Evolutionary conservation across 371 early-diverging fungal species (phyloP).

Genomic region (Apophysomyces ossiformis): DNA sequence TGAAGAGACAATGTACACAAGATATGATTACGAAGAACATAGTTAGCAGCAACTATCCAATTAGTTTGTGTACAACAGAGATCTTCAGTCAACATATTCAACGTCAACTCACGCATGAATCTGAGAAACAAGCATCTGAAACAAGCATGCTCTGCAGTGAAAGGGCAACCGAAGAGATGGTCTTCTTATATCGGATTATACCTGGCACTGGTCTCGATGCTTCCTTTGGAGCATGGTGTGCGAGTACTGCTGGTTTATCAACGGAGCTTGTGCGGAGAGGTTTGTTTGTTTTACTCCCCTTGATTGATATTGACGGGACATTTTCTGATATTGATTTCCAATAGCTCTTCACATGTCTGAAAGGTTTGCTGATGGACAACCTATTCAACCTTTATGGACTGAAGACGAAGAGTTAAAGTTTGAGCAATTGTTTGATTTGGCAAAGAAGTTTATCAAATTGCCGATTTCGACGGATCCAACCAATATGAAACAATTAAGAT

Average conservation of each 20-base stretch:
- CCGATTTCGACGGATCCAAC: background rate
- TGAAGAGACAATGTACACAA: slow-evolving; percentile 8
- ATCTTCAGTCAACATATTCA: slow-evolving; percentile 22
- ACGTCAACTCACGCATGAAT: slow-evolving; percentile 2
- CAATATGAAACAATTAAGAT: background rate
- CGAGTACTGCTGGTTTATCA: slow-evolving; percentile 59
- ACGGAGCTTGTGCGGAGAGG: slow-evolving; percentile 51
- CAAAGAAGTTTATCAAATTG: background rate
- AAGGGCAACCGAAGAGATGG: slow-evolving; percentile 33
- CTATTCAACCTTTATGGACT: background rate
- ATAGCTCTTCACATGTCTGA: background rate
- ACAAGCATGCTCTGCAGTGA: slow-evolving; percentile 1
- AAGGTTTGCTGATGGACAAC: background rate
- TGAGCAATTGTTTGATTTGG: background rate
- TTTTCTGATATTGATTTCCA: background rate
- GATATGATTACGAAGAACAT: slow-evolving; percentile 9
- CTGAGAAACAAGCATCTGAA: slow-evolving; percentile 35
- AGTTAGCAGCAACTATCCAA: background rate
- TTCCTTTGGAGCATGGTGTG: slow-evolving; percentile 67
- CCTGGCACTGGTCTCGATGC: slow-evolving; percentile 23
- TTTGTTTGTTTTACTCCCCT: slow-evolving; percentile 14
- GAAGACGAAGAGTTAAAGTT: background rate
- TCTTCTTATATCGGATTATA: slow-evolving; percentile 58
- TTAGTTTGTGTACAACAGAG: slow-evolving; percentile 35
- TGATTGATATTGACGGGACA: no score